Base-by-base conservation (phyloP, 2,329 filamentous ascomycete species). In the Fusarium napiforme region DNA sequence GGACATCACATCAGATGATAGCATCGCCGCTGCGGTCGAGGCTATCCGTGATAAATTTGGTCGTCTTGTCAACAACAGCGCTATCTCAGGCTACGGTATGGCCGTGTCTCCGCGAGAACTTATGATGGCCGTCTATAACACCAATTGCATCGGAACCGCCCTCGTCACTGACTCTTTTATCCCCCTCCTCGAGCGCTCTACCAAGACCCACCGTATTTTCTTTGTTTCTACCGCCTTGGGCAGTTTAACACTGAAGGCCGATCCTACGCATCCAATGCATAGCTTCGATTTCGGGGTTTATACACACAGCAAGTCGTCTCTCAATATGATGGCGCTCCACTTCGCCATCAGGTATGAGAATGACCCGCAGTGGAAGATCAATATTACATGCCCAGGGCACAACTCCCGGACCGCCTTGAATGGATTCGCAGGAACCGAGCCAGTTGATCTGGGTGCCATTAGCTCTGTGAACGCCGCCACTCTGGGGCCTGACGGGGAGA, bases 271-370 rank as follows among this genome's bases (percentile, higher is more conserved):
- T 21, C 36, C 36, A 9, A 45, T 52, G 30, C 42, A 43, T 32
- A 40, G 18, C 23, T 23, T 14, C 34, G 56, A 68, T 42, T 68
- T 46, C 42, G 62, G 67, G 23, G 43, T 42, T 30, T 74, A 72
- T 50, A 68, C 55, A 8, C 68, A 70, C 52, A 77, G 63, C 61
- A 75, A 74, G 56, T 60, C 70, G 19, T 62, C 64, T 15, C 64
- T 75, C 32, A 73, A 75, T 43, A 76, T 75, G 60, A 53, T 75
- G 26, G 62, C 49, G 19, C 60, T 75, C 23, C 64, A 73, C 55
- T 72, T 69, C 26, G 60, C 74, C 23, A 32, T 43, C 53, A 57
- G 43, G 21, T 67, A 64, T 32, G 64, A 74, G 40, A 45, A 63
- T 12, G 49, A 72, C 30, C 14, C 53, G 3, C 32, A 62, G 39